Evolutionary conservation across 2,329 filamentous ascomycete species (phyloP), one percentile per base, ranked within the genome.

Genomic region (Colletotrichum coccodes): DNA sequence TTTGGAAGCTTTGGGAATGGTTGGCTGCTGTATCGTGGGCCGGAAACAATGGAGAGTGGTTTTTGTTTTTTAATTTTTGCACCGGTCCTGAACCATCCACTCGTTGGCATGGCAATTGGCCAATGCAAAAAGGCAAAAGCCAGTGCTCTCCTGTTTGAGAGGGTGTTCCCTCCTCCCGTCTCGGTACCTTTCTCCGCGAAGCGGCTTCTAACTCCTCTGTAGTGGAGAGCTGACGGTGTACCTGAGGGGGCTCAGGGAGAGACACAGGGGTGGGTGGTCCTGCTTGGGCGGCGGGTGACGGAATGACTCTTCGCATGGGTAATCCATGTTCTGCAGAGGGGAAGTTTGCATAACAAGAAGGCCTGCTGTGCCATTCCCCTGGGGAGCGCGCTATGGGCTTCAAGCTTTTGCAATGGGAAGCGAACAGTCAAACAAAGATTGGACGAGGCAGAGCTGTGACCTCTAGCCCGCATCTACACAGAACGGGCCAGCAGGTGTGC

Each of bases 401-500:
- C 40, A 38, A 64, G 54, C 52, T 65, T 60, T n/a, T 60, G 58
- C 46, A 21, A 34, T 16, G 26, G 36, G 59, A 64, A 44, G 52
- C 42, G 21, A 49, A 53, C n/a, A 61, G 66, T 69, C 66, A 66
- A 54, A 66, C 66, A 69, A 68, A 68, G 54, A 68, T 54, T 57
- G 60, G 46, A 67, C 34, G 30, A 49, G 21, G 53, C 38, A 32
- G 36, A 38, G 30, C n/a, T n/a, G n/a, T n/a, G 34, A 46, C 32
- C 50, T 40, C 36, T 46, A 36, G 11, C 34, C 47, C 40, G 62
- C 21, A 52, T 26, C 52, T n/a, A n/a, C n/a, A n/a, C n/a, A n/a
- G n/a, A n/a, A n/a, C n/a, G n/a, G n/a, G n/a, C n/a, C n/a, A n/a
- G n/a, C n/a, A 52, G 11, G 32, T 32, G 42, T 59, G 53, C 34